Percentiles rank a stretch among this genome's conserved stretches.
Evolutionary conservation across 164 flowering plant genomes (phyloP).

Genomic region (Nymphaea colorata): DNA sequence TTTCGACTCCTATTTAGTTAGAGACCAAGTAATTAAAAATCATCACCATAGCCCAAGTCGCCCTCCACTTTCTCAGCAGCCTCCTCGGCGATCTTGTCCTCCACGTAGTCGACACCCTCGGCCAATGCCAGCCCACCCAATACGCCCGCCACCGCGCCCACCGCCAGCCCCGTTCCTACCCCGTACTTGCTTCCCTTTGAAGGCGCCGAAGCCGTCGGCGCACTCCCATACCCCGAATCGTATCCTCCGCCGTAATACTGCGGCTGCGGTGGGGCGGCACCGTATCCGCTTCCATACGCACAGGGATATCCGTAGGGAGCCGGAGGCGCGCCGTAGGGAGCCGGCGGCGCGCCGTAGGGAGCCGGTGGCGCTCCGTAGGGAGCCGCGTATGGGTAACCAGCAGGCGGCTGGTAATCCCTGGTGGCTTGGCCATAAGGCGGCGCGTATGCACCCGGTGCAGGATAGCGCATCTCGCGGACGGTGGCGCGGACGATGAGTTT

Average conservation of each 20-base stretch:
- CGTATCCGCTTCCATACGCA: background rate
- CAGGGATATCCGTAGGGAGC: background rate
- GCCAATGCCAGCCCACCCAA: constrained; percentile 68
- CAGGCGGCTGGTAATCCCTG: background rate
- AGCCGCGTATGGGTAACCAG: background rate
- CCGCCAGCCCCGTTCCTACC: constrained; percentile 78
- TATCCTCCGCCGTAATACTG: background rate
- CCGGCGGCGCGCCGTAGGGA: background rate
- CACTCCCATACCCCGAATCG: constrained; percentile 6
- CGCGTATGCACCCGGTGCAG: background rate
- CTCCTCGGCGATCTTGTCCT: constrained; percentile 55
- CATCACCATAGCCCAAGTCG: constrained; percentile 20
- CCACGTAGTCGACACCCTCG: constrained; percentile 54
- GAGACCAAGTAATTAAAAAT: background rate
- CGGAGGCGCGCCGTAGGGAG: background rate
- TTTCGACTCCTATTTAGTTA: too few relatives aligned
- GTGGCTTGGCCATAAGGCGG: background rate
- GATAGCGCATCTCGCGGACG: constrained; percentile 25
- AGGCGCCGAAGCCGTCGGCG: constrained; percentile 10
- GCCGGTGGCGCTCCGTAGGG: background rate
- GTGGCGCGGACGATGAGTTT: constrained; percentile 23
- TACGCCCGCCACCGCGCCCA: constrained; percentile 74
- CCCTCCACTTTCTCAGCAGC: constrained; percentile 58
- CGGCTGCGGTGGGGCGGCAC: background rate
- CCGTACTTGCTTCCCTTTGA: constrained; percentile 32